A percentile compares a stretch with the other conserved stretches of the same genome.
Conservation (phyloP, 257 asterid species). For the Anisodus tanguticus region DNA sequence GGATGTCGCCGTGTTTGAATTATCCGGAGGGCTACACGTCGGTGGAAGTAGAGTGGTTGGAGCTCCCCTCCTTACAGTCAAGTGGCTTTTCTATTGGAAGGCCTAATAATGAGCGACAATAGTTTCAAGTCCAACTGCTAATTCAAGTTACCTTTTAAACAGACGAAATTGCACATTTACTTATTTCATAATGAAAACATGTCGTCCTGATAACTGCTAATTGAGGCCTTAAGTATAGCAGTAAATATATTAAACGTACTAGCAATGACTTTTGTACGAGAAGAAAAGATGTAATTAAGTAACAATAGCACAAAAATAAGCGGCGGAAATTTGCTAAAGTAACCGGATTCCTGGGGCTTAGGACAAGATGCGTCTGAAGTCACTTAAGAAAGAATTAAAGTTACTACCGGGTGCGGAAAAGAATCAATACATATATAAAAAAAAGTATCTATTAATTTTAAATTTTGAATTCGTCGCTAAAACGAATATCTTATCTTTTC, state of each 20-base stretch:
- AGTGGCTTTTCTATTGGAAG: neutral
- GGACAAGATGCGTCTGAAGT: neutral
- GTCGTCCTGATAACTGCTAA: neutral
- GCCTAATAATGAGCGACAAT: too few species aligned
- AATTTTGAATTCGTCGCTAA: neutral
- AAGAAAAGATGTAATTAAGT: neutral
- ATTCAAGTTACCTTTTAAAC: too few species aligned
- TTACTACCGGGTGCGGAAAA: neutral
- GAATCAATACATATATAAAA: neutral
- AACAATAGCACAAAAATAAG: neutral
- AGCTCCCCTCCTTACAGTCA: neutral
- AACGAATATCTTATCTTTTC: constrained; percentile 11
- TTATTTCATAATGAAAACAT: neutral
- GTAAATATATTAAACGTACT: neutral
- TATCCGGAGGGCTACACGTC: too few species aligned
- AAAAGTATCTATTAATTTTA: too few species aligned
- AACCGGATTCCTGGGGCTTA: too few species aligned
- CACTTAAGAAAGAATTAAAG: neutral
- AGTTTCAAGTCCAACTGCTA: too few species aligned
- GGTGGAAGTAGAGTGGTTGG: too few species aligned
- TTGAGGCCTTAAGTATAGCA: neutral
- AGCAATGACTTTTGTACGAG: neutral
- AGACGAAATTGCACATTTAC: too few species aligned
- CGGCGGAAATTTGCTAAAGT: neutral
- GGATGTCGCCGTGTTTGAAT: neutral